Base-by-base conservation (phyloP, 441 rosid species). In the Populus trichocarpa region DNA sequence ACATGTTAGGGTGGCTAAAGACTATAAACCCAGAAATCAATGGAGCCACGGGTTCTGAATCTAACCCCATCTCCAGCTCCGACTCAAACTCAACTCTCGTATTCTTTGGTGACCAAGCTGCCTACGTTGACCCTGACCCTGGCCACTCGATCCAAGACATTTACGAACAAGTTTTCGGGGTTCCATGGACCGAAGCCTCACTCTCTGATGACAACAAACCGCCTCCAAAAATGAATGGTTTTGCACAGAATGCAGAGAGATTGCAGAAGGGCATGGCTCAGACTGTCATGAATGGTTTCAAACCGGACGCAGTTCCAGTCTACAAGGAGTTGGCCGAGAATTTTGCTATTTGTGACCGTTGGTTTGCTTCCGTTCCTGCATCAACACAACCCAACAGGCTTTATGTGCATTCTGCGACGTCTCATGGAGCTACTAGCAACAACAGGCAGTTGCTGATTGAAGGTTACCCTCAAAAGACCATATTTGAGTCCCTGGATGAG, bases 1-100 rank as follows among this genome's bases (percentile, higher is more conserved):
- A 93, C 88, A 90, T 92, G 87, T 79, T 94, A 13, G 98, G 98
- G n/a, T 95, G 97, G 97, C 85, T 95, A 74, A 95, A 93, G 72
- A 83, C 89, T 38, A 77, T 87, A 57, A 89, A 93, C 86, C 91
- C 88, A 0, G 87, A 94, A 75, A 93, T 95, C 79, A 83, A 95
- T 71, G 98, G 97, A 26, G 93, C 90, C 9, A 84, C 91, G 1
- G 95, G 94, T 9, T 79, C 93, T 14, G 95, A 95, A 84, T 93
- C 90, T 72, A 95, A 93, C 82, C 95, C 93, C 3, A 7, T 89
- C 1, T 91, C 97, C 22, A 87, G 93, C 46, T 79, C 92, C 18
- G 91, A 93, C 83, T 78, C 86, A 0, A 71, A 74, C 73, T 92
- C 97, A 18, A 9, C 84, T 76, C 83, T 36, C 40, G 8, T 95